Percentiles rank a stretch among this genome's conserved stretches.
Evolutionary conservation across 108 stramenopile species (phyloP).

Genomic region (Cyclotella sp.): DNA sequence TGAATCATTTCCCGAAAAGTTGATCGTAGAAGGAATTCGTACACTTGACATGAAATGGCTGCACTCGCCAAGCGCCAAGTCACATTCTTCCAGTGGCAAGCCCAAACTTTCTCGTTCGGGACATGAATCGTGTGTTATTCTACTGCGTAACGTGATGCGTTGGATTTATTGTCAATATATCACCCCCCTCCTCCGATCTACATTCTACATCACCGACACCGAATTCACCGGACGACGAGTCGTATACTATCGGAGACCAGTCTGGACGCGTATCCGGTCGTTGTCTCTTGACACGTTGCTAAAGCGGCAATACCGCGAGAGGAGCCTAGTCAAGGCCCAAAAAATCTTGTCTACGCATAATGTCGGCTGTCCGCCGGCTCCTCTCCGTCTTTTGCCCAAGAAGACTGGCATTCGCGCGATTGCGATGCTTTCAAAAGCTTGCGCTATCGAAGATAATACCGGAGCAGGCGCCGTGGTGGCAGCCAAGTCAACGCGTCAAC

Average conservation of each 20-base stretch:
- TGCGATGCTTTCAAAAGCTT: conserved; percentile 65
- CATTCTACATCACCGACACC: conserved; percentile 86
- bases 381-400: conserved; percentile 79
- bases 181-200: conserved; percentile 74
- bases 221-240: conserved; percentile 68
- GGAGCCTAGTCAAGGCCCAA: conserved; percentile 38
- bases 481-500: background rate
- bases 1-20: conserved; percentile 73
- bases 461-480: background rate
- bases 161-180: conserved; percentile 77
- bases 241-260: conserved; percentile 85
- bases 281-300: conserved; percentile 65
- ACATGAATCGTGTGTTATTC: conserved; percentile 57
- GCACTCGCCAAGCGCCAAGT: conserved; percentile 11
- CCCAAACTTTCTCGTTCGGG: conserved; percentile 48
- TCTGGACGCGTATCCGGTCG: conserved; percentile 74
- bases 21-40: conserved; percentile 65
- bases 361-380: conserved; percentile 68
- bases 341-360: conserved; percentile 47
- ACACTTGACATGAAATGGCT: conserved; percentile 75
- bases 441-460: conserved; percentile 9
- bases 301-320: conserved; percentile 56
- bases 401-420: conserved; percentile 81
- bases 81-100: conserved; percentile 1
- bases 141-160: conserved; percentile 60